Conservation (phyloP, 169 alveolate genomes). For the Cryptosporidium ubiquitum region DNA sequence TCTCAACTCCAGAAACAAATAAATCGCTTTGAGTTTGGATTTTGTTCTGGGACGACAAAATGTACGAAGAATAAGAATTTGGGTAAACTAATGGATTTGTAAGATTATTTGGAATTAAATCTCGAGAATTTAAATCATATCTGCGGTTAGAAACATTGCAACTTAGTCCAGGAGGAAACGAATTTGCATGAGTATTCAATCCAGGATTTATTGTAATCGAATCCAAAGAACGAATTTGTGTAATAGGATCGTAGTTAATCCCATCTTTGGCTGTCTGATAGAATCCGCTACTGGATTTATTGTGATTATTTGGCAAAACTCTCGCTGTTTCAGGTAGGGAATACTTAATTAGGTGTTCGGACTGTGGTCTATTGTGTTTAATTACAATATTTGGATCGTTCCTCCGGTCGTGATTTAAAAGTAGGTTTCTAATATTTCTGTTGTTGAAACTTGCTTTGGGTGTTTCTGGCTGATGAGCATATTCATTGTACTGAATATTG, state of each 20-base stretch:
- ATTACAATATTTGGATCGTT: neutral
- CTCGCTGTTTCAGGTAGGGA: neutral
- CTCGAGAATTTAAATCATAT: neutral
- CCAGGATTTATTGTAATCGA: slow-evolving; percentile 16
- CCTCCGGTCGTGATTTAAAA: neutral
- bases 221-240: slow-evolving; percentile 18
- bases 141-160: neutral
- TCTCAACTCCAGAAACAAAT: neutral
- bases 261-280: neutral
- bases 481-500: neutral
- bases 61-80: slow-evolving; percentile 21
- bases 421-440: neutral
- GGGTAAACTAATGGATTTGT: slow-evolving; percentile 20
- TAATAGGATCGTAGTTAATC: neutral
- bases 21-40: neutral
- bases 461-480: neutral
- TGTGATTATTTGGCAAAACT: neutral
- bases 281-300: neutral
- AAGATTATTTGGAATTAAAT: neutral
- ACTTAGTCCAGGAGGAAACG: neutral
- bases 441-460: neutral
- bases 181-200: neutral
- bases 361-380: slow-evolving; percentile 48
- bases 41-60: slow-evolving; percentile 1
- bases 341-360: slow-evolving; percentile 15